phyloP scores from a whole-genome alignment of 1,284 basidiomycete genomes.

The Sparassis latifolia region DNA sequence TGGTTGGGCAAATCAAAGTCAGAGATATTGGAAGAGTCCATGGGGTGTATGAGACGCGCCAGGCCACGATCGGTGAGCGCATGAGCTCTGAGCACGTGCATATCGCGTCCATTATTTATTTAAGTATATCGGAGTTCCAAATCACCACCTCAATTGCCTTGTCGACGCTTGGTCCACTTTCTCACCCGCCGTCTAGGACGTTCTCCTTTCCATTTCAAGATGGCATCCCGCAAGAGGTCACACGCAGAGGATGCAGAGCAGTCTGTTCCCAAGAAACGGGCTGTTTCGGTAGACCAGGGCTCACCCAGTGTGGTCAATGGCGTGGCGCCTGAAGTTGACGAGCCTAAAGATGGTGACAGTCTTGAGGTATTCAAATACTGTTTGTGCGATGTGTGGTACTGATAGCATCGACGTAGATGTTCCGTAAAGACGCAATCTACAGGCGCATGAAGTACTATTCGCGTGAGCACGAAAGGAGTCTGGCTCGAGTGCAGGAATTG shows the following conservation, averaged over 20 bases:
- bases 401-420: constrained; percentile 13
- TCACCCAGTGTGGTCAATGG: constrained; percentile 58
- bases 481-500: constrained; percentile 62
- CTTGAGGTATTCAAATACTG: constrained; percentile 52
- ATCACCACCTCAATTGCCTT: too few relatives aligned
- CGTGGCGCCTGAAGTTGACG: constrained; percentile 36
- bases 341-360: constrained; percentile 55
- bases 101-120: too few relatives aligned
- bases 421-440: constrained; percentile 88
- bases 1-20: constrained; percentile 25
- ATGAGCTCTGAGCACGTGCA: background rate
- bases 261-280: constrained; percentile 58
- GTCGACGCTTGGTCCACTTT: too few relatives aligned
- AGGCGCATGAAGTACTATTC: constrained; percentile 89
- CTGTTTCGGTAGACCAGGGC: constrained; percentile 47
- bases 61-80: background rate
- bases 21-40: constrained; percentile 30
- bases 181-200: too few relatives aligned
- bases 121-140: too few relatives aligned
- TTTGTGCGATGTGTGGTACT: too few relatives aligned
- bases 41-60: constrained; percentile 4
- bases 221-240: constrained; percentile 63
- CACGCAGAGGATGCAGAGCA: constrained; percentile 49
- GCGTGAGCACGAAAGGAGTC: constrained; percentile 70
- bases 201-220: constrained; percentile 13